These are phyloP conservation scores for Lachnellula occidentalis DNA, from an alignment of 2,329 filamentous ascomycete genomes.

Conservation along the genomic window DNA sequence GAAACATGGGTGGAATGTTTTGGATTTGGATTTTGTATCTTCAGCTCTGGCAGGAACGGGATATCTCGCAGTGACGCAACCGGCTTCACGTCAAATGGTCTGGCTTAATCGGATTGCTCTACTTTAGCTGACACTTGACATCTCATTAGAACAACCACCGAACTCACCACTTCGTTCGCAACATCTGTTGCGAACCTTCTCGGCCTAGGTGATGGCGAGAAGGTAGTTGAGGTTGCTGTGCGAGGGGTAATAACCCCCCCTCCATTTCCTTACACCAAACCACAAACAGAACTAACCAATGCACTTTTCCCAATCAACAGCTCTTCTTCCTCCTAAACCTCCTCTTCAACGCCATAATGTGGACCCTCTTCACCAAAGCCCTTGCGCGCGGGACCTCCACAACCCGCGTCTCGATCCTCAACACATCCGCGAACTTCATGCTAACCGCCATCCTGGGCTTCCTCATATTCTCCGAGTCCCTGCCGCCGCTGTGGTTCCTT, in stretches of 20 bases:
- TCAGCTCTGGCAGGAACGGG: too few species aligned
- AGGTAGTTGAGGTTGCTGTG: conserved; percentile 43
- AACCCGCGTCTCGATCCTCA: conserved; percentile 75
- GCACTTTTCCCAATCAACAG: conserved; percentile 8
- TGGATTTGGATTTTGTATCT: too few species aligned
- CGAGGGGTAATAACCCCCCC: conserved; percentile 40
- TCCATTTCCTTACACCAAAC: neutral
- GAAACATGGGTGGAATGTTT: neutral
- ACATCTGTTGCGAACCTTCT: conserved; percentile 40
- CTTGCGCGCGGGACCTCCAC: conserved; percentile 70
- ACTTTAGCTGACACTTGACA: conserved; percentile 1
- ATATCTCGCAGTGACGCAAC: neutral
- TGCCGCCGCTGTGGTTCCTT: conserved; percentile 72
- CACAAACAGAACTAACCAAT: neutral
- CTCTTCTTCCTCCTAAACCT: conserved; percentile 64
- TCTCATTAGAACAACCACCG: conserved; percentile 45
- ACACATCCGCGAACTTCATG: conserved; percentile 78
- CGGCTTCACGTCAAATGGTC: neutral
- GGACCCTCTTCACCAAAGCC: conserved; percentile 75
- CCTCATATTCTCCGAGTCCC: conserved; percentile 63
- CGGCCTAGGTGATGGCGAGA: conserved; percentile 39
- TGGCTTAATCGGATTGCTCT: neutral
- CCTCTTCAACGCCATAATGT: conserved; percentile 51
- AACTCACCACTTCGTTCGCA: conserved; percentile 48
- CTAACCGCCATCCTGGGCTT: conserved; percentile 67